Base-by-base conservation (phyloP, 768 basidiomycete genomes). In the Galerina marginata region DNA sequence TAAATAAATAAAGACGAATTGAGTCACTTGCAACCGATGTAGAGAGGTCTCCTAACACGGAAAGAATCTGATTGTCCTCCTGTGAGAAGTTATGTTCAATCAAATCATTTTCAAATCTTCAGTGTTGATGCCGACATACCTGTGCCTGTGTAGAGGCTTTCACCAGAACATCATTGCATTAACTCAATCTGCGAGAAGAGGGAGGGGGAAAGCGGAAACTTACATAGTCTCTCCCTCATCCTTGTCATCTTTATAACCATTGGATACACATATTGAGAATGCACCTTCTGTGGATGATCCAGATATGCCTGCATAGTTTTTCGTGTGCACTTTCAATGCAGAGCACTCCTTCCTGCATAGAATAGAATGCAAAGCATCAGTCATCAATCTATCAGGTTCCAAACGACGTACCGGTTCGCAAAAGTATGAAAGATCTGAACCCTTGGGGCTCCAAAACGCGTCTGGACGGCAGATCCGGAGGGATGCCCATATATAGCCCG, bases 121-220 rank as follows among this genome's bases (percentile, higher is more conserved):
- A 15, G 36, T 7, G 15, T 33, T 16, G 9, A 23, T 11, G 12
- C 42, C 2, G 45, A 53, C 62, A 23, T 43, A 56, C 65, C 60
- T 49, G 50, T 44, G 23, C 61, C 61, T 4, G 61, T 62, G 51
- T 62, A 62, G 15, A 48, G n/a, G 11, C 61, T 62, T 20, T 23
- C 40, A 9, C 25, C 14, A 56, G 15, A 15, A 20, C 9, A 3
- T 23, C 3, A n/a, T 15, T n/a, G 15, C 15, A 40, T 11, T 11
- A 43, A 40, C 9, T 33, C 29, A 33, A 33, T 33, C 29, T 33
- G 29, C 7, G 5, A 29, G 3, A 36, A 49, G 4, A 38, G 6
- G 20, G 20, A 20, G 20, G 20, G 20, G 20, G 11, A 42, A 11
- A 9, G 46, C 37, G 10, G 1, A 10, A 16, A 25, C 53, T 39